Conservation (phyloP, 306 rosid species). For the Potentilla sterilis region DNA sequence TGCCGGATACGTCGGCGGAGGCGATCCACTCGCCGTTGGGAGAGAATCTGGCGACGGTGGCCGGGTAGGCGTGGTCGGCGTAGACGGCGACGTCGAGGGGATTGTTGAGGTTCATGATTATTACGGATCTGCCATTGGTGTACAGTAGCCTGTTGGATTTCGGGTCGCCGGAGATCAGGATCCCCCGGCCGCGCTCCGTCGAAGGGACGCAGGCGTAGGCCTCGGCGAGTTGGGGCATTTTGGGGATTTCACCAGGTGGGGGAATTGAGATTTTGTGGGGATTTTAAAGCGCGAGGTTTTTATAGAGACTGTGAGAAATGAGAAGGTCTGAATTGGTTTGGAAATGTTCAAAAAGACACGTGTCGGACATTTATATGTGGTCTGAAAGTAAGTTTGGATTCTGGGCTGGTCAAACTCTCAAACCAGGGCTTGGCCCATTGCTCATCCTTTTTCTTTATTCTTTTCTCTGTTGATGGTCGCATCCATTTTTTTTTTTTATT, state of each 20-base stretch:
- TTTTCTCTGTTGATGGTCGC: no score
- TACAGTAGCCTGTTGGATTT: conserved; percentile 64
- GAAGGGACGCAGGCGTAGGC: conserved; percentile 79
- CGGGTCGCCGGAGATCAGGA: conserved; percentile 79
- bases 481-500: no score
- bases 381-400: not conserved
- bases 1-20: conserved; percentile 81
- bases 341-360: conserved; percentile 13
- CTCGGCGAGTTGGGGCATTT: conserved; percentile 59
- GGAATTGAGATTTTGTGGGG: not conserved
- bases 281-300: conserved; percentile 28
- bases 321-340: no score
- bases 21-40: conserved; percentile 98
- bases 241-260: not conserved
- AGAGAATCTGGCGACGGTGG: conserved; percentile 82
- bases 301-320: not conserved
- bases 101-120: conserved; percentile 66
- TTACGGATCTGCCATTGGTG: conserved; percentile 84
- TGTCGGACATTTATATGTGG: not conserved
- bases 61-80: conserved; percentile 83
- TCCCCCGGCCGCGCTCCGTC: conserved; percentile 92
- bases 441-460: not conserved
- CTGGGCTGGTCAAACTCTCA: not conserved
- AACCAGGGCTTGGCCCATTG: not conserved
- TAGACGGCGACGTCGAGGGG: conserved; percentile 83